Evolutionary conservation across 1,284 basidiomycete species (phyloP).

Genomic region (Earliella scabrosa): DNA sequence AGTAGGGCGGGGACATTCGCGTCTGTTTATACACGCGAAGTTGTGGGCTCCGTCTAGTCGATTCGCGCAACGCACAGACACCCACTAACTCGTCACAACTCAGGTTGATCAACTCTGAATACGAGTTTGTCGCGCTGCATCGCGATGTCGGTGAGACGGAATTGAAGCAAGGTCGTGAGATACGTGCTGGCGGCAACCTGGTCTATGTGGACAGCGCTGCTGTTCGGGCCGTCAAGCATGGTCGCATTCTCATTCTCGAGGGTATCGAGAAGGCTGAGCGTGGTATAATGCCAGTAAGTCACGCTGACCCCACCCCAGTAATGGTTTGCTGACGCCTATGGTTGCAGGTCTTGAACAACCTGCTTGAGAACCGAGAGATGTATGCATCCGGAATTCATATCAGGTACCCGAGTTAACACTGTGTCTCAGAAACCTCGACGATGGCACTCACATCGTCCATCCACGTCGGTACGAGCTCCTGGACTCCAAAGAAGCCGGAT

Average conservation of each 20-base stretch:
- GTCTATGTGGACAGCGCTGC: conserved; percentile 69
- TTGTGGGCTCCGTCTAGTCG: no score
- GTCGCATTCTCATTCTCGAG: conserved; percentile 67
- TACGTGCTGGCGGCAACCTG: conserved; percentile 59
- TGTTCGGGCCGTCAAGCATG: conserved; percentile 67
- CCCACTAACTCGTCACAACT: no score
- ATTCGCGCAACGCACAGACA: no score
- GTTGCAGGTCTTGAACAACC: conserved; percentile 61
- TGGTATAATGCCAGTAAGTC: conserved; percentile 49
- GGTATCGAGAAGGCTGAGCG: conserved; percentile 73
- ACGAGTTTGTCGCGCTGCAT: conserved; percentile 68
- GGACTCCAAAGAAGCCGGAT: conserved; percentile 34
- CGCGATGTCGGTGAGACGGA: conserved; percentile 73
- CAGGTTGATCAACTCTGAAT: conserved; percentile 66
- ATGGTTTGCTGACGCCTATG: background rate
- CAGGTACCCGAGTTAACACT: background rate
- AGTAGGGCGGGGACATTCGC: no score
- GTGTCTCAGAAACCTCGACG: conserved; percentile 59
- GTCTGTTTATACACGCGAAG: no score
- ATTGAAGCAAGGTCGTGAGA: conserved; percentile 70
- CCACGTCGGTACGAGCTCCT: conserved; percentile 59
- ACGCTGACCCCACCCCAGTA: background rate
- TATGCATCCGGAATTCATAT: conserved; percentile 28
- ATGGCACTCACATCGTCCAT: conserved; percentile 75
- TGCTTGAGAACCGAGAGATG: conserved; percentile 73